Percentiles rank a stretch among this genome's conserved stretches.
These are phyloP conservation scores for Scolecobasidium constrictum DNA, from an alignment of 2,329 filamentous ascomycete genomes.

Conservation along the genomic window DNA sequence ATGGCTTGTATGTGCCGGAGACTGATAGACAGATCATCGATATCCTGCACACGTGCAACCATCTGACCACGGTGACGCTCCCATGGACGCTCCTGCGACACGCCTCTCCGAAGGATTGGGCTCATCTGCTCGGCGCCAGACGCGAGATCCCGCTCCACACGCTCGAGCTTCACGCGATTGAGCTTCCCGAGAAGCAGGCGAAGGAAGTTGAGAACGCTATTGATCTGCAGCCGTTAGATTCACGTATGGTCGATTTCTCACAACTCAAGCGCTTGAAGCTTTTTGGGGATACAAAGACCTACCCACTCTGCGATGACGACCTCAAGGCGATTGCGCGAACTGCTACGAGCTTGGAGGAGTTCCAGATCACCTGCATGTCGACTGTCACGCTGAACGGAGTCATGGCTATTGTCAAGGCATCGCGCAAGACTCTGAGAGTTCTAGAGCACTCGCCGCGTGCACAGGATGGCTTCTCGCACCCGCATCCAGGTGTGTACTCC, in stretches of 20 bases:
- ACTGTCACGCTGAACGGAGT: conserved; percentile 42
- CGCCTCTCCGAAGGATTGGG: conserved; percentile 36
- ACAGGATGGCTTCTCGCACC: conserved; percentile 40
- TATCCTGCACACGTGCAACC: conserved; percentile 35
- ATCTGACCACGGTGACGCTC: conserved; percentile 36
- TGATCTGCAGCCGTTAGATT: conserved; percentile 33
- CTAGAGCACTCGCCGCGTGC: conserved; percentile 44
- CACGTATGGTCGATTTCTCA: conserved; percentile 35
- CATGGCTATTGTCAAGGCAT: conserved; percentile 39
- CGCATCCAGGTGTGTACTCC: conserved; percentile 32
- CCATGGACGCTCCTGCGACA: conserved; percentile 44
- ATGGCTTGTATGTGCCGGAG: conserved; percentile 41
- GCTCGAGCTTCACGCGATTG: conserved; percentile 40
- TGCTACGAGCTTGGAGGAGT: conserved; percentile 39
- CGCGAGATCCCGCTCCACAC: conserved; percentile 33
- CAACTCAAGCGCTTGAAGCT: conserved; percentile 41
- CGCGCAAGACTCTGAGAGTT: conserved; percentile 35
- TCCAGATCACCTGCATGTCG: conserved; percentile 43
- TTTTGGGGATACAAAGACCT: conserved; percentile 42
- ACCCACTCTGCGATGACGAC: conserved; percentile 40
- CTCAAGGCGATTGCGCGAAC: conserved; percentile 39
- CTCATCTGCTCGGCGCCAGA: conserved; percentile 31
- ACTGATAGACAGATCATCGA: conserved; percentile 39
- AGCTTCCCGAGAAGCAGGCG: conserved; percentile 35
- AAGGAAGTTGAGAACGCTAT: conserved; percentile 27